These are phyloP conservation scores for Fusarium mangiferae DNA, from an alignment of 2,329 filamentous ascomycete species.

Conservation along the genomic window DNA sequence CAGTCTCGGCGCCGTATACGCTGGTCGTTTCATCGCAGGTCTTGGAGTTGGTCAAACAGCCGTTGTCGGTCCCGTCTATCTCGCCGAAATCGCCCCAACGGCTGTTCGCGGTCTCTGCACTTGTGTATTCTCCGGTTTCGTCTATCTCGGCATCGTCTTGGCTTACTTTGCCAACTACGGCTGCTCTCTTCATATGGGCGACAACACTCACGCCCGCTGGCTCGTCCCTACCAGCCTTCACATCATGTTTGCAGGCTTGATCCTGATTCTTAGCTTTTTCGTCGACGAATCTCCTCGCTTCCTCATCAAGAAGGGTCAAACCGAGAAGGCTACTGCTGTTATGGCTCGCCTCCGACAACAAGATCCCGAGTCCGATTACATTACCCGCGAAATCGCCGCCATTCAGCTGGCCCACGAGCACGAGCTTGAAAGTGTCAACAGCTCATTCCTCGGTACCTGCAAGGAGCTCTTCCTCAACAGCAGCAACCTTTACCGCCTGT, in stretches of 20 bases:
- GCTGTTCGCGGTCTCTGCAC: constrained; percentile 32
- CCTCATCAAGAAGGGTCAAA: constrained; percentile 18
- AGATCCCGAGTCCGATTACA: constrained; percentile 6
- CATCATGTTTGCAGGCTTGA: constrained; percentile 26
- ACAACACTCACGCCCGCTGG: constrained; percentile 15
- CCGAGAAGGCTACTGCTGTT: constrained; percentile 4
- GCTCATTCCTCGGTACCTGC: constrained; percentile 11
- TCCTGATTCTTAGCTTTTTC: constrained; percentile 24
- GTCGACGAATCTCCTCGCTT: constrained; percentile 27
- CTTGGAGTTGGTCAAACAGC: constrained; percentile 30
- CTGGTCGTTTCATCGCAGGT: constrained; percentile 28
- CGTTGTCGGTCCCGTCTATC: constrained; percentile 28
- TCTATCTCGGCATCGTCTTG: constrained; percentile 23
- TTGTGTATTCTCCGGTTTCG: constrained; percentile 26
- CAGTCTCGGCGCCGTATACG: constrained; percentile 18
- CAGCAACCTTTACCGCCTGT: constrained; percentile 30
- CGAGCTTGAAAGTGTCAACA: constrained; percentile 18
- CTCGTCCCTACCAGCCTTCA: constrained; percentile 32
- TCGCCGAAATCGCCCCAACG: constrained; percentile 32
- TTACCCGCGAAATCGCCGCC: constrained; percentile 11
- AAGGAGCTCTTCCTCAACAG: constrained; percentile 25
- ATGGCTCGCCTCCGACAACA: constrained; percentile 14
- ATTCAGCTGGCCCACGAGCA: constrained; percentile 11
- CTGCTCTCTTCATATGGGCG: constrained; percentile 18
- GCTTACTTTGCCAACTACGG: constrained; percentile 32